A percentile compares a stretch with the other conserved stretches of the same genome.
These are phyloP conservation scores for Vitis rotundifolia DNA, from an alignment of 164 flowering plant genomes.

Conservation along the genomic window DNA sequence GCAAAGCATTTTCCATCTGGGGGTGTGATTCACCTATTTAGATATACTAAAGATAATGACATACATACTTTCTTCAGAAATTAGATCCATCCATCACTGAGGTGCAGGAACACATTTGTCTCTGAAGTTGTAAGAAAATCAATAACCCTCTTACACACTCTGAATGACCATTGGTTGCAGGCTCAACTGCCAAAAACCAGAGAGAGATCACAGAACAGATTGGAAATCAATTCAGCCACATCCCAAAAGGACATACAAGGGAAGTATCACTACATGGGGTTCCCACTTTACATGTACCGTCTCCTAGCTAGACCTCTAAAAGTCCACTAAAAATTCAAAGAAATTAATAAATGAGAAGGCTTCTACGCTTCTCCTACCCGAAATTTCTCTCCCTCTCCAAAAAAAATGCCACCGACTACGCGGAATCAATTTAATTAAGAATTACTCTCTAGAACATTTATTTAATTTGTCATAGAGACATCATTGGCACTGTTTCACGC, in stretches of 20 bases:
- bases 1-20: too few relatives aligned
- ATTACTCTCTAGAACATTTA: neutral
- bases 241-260: neutral
- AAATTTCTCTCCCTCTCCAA: neutral
- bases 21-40: too few relatives aligned
- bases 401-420: slow-evolving; percentile 15
- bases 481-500: slow-evolving; percentile 19
- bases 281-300: neutral
- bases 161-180: neutral
- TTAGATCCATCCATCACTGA: neutral
- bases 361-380: neutral
- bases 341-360: too few relatives aligned
- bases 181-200: neutral
- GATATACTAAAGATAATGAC: too few relatives aligned
- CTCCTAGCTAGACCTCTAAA: too few relatives aligned
- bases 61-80: too few relatives aligned
- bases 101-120: neutral
- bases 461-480: neutral
- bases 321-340: neutral
- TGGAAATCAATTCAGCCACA: slow-evolving; percentile 19
- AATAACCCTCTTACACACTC: neutral
- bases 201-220: slow-evolving; percentile 16
- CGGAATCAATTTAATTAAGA: slow-evolving; percentile 9
- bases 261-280: neutral
- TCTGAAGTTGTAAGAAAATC: neutral